Conservation (phyloP, 768 basidiomycete species). For the Suillus variegatus region DNA sequence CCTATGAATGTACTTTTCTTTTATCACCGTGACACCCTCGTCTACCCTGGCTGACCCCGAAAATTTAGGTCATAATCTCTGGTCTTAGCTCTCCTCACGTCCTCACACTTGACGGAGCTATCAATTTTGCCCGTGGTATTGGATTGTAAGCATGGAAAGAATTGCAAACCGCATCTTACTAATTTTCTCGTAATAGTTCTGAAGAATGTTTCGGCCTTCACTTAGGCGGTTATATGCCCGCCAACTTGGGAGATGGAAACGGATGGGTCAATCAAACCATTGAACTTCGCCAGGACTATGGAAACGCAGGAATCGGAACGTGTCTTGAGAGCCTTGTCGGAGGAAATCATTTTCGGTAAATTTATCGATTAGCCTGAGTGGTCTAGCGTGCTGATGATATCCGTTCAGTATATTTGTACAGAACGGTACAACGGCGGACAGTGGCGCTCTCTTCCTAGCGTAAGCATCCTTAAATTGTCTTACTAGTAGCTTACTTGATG, state of each 20-base stretch:
- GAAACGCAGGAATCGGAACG: slow-evolving; percentile 26
- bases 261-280: slow-evolving; percentile 44
- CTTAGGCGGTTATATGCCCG: slow-evolving; percentile 37
- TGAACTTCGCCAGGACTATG: slow-evolving; percentile 48
- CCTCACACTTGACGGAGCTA: slow-evolving; percentile 53
- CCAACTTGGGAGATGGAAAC: slow-evolving; percentile 51
- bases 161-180: slow-evolving; percentile 4
- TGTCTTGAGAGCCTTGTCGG: slow-evolving; percentile 47
- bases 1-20: slow-evolving; percentile 42
- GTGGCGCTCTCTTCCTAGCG: slow-evolving; percentile 59
- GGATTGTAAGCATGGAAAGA: slow-evolving; percentile 51
- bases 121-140: slow-evolving; percentile 62
- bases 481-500: neutral
- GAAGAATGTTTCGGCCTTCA: slow-evolving; percentile 42
- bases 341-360: slow-evolving; percentile 50
- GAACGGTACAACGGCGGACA: slow-evolving; percentile 54
- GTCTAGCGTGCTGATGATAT: neutral
- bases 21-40: neutral
- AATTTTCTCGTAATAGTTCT: slow-evolving; percentile 26
- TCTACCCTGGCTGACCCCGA: neutral
- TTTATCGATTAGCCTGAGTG: neutral
- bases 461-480: slow-evolving; percentile 28
- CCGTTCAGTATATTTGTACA: slow-evolving; percentile 52
- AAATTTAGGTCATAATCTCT: slow-evolving; percentile 61
- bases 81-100: slow-evolving; percentile 58